Evolutionary conservation across 2,329 filamentous ascomycete genomes (phyloP), one percentile per base, ranked within the genome.

Genomic region (Akanthomyces muscarius): DNA sequence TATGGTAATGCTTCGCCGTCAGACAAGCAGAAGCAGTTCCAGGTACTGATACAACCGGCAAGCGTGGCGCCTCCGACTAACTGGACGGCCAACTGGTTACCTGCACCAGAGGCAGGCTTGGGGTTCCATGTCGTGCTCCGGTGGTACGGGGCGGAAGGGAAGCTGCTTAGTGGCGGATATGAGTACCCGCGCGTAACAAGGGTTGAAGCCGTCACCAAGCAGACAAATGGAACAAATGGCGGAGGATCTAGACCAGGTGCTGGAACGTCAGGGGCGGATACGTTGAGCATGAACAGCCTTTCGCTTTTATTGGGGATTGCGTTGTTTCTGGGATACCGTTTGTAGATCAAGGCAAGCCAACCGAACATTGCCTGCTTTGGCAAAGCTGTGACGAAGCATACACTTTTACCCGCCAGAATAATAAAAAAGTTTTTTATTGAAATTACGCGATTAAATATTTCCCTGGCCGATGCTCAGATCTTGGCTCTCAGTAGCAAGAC

Each of bases 31-130:
- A 44, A 42, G 23, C n/a, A 25, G 33, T 73, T 73, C 54, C 65
- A 70, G 59, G 65, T 73, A 14, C 65, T 73, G 47, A 44, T 73
- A 6, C 71, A 73, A 63, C 56, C 69, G n/a, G 61, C 62, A 5
- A 65, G 69, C 58, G 64, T 70, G 3, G 21, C 48, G 18, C 71
- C 71, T 1, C 71, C 71, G 5, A 42, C 61, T 2, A 70, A 71
- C 47, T 72, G 69, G 71, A 69, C 65, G 3, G 64, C 28, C 45
- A 68, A 68, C 58, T 66, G 66, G 64, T 47, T 60, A 18, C 57
- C 57, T 10, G 44, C 45, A n/a, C 57, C 57, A 21, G 42, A 25
- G 13, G 44, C 21, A n/a, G 57, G 57, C 25, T 23, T 18, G 14
- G 28, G 41, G 7, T 36, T 60, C n/a, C 33, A 48, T 28, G 44